phyloP scores from a whole-genome alignment of 1,284 basidiomycete species.

The Waitea zeae region DNA sequence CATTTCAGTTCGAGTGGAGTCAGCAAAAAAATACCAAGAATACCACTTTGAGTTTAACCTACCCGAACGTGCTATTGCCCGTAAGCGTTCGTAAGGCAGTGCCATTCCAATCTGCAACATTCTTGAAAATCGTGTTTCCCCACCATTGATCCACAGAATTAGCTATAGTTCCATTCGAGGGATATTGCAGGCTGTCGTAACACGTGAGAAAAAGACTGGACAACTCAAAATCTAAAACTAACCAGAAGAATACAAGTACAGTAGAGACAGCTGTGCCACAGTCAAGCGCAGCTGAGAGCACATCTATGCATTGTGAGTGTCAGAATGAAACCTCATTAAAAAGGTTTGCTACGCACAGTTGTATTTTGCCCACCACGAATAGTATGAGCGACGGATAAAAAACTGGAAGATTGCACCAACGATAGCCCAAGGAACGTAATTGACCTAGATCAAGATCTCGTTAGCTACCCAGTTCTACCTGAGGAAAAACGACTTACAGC shows the following conservation, averaged over 20 bases:
- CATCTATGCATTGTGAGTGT: slow-evolving; percentile 14
- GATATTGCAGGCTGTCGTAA: slow-evolving; percentile 20
- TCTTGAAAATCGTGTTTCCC: slow-evolving; percentile 22
- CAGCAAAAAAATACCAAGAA: no score
- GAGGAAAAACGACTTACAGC: slow-evolving; percentile 22
- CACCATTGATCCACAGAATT: slow-evolving; percentile 19
- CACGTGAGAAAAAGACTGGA: neutral
- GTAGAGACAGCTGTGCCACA: slow-evolving; percentile 25
- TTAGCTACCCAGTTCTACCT: no score
- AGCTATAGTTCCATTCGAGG: slow-evolving; percentile 23
- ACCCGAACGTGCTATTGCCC: no score
- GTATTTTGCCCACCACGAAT: slow-evolving; percentile 25
- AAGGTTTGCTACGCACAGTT: slow-evolving; percentile 17
- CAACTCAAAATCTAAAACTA: slow-evolving; percentile 4
- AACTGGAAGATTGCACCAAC: slow-evolving; percentile 25
- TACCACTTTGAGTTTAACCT: no score
- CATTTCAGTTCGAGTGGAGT: no score
- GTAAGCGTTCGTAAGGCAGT: no score
- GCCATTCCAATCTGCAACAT: slow-evolving; percentile 18
- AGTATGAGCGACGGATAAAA: slow-evolving; percentile 18
- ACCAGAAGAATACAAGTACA: slow-evolving; percentile 28
- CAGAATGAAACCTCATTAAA: neutral
- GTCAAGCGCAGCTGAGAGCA: slow-evolving; percentile 33
- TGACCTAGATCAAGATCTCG: no score
- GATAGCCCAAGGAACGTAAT: no score